A percentile compares a stretch with the other conserved stretches of the same genome.
Conservation (phyloP, 768 basidiomycete genomes). For the Exidia glandulosa region DNA sequence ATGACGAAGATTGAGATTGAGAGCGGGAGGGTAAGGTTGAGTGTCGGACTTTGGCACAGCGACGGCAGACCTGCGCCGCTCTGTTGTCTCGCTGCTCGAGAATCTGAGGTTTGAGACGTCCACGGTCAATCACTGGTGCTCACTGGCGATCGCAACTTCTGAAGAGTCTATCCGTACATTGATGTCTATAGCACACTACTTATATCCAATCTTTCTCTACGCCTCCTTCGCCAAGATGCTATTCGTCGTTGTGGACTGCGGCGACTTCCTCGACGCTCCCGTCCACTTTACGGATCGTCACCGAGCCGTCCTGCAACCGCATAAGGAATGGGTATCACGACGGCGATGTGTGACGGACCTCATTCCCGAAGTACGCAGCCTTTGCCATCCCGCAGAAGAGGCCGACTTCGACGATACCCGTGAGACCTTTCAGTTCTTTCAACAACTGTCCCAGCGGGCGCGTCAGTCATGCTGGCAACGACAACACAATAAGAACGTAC, state of each 20-base stretch:
- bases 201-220: too few species aligned
- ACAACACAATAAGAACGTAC: slow-evolving; percentile 25
- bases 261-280: background rate
- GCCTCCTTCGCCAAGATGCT: too few species aligned
- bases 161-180: too few species aligned
- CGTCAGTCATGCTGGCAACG: background rate
- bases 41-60: too few species aligned
- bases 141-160: too few species aligned
- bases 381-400: slow-evolving; percentile 89
- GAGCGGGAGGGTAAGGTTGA: too few species aligned
- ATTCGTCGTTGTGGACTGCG: background rate
- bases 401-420: slow-evolving; percentile 97
- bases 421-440: slow-evolving; percentile 79
- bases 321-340: background rate
- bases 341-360: slow-evolving; percentile 29
- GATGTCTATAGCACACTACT: too few species aligned
- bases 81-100: too few species aligned
- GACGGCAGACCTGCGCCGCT: too few species aligned
- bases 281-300: slow-evolving; percentile 1
- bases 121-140: too few species aligned
- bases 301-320: background rate
- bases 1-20: too few species aligned
- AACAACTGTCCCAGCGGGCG: slow-evolving; percentile 42
- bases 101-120: too few species aligned
- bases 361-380: slow-evolving; percentile 94